A percentile compares a stretch with the other conserved stretches of the same genome.
Conservation (phyloP, 352 stramenopile species). For the Globisporangium canariense region DNA sequence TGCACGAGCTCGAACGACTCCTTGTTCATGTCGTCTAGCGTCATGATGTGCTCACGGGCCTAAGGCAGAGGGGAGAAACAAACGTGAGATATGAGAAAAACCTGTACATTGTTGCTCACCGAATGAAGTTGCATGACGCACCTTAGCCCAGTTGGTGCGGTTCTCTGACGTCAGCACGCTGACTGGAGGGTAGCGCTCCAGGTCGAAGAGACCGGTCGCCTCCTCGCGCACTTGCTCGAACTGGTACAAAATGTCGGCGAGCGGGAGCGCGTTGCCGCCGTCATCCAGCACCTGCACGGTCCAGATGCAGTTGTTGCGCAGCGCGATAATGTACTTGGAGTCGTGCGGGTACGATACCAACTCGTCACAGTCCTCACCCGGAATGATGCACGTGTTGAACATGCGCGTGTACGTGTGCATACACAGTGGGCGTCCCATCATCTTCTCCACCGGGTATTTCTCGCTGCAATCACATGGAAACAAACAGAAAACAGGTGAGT, state of each 20-base stretch:
- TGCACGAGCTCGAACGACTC: slow-evolving; percentile 92
- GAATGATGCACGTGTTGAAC: slow-evolving; percentile 97
- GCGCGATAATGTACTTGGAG: slow-evolving; percentile 92
- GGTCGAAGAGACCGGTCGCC: slow-evolving; percentile 80
- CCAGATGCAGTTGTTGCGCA: slow-evolving; percentile 91
- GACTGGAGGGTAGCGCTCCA: slow-evolving; percentile 86
- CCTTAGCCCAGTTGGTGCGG: slow-evolving; percentile 93
- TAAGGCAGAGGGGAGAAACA: slow-evolving; percentile 12
- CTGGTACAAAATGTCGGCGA: slow-evolving; percentile 76
- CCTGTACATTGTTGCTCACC: no score
- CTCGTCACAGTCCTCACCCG: slow-evolving; percentile 84
- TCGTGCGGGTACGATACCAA: slow-evolving; percentile 87
- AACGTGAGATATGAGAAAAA: no score
- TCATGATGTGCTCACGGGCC: slow-evolving; percentile 77
- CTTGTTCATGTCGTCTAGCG: slow-evolving; percentile 85
- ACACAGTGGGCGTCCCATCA: slow-evolving; percentile 92
- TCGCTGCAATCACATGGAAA: slow-evolving; percentile 48
- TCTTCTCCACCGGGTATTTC: slow-evolving; percentile 89
- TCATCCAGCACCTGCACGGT: slow-evolving; percentile 77
- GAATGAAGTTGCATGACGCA: slow-evolving; percentile 20
- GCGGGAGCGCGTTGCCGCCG: slow-evolving; percentile 59
- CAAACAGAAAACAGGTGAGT: slow-evolving; percentile 6
- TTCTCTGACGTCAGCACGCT: slow-evolving; percentile 95
- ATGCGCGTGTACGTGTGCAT: slow-evolving; percentile 93
- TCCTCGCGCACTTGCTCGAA: slow-evolving; percentile 85